Evolutionary conservation across 768 basidiomycete species (phyloP).

Genomic region (Trametes cingulata): DNA sequence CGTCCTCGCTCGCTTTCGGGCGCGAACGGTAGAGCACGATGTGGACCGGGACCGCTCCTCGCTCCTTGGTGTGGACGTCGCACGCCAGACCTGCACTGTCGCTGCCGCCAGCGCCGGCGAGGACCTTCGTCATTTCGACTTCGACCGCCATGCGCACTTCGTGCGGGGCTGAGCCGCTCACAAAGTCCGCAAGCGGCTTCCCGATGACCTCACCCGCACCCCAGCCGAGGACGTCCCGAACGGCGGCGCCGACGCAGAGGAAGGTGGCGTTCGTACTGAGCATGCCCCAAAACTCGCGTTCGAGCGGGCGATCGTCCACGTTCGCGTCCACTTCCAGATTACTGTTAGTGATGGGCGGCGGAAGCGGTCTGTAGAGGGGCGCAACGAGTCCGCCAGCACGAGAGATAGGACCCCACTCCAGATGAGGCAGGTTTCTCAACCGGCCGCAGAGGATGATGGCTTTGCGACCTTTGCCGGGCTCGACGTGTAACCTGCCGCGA

Average conservation of each 20-base stretch:
- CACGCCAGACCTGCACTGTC: slow-evolving; percentile 31
- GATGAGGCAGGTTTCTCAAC: slow-evolving; percentile 60
- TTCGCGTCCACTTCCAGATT: slow-evolving; percentile 16
- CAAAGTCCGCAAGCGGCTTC: slow-evolving; percentile 41
- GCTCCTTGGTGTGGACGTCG: slow-evolving; percentile 43
- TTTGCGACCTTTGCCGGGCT: slow-evolving; percentile 93
- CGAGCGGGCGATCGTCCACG: slow-evolving; percentile 30
- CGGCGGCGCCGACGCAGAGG: slow-evolving; percentile 49
- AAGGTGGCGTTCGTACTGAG: slow-evolving; percentile 48
- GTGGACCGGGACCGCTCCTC: slow-evolving; percentile 31
- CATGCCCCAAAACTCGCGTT: slow-evolving; percentile 57
- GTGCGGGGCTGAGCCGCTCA: slow-evolving; percentile 19
- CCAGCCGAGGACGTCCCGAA: slow-evolving; percentile 70
- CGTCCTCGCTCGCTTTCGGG: slow-evolving; percentile 7
- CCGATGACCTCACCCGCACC: slow-evolving; percentile 54
- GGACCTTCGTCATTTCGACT: slow-evolving; percentile 24
- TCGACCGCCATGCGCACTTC: slow-evolving; percentile 27
- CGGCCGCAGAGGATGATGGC: slow-evolving; percentile 90
- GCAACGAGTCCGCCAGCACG: slow-evolving; percentile 49
- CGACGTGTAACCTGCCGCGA: slow-evolving; percentile 84
- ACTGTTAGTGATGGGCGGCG: not conserved
- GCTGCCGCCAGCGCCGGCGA: slow-evolving; percentile 12
- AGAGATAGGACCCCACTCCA: slow-evolving; percentile 62
- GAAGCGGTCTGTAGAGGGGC: slow-evolving; percentile 10
- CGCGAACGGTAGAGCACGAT: slow-evolving; percentile 42